Evolutionary conservation across 805 yeast species (phyloP).

Genomic region (Yarrowia bubula): DNA sequence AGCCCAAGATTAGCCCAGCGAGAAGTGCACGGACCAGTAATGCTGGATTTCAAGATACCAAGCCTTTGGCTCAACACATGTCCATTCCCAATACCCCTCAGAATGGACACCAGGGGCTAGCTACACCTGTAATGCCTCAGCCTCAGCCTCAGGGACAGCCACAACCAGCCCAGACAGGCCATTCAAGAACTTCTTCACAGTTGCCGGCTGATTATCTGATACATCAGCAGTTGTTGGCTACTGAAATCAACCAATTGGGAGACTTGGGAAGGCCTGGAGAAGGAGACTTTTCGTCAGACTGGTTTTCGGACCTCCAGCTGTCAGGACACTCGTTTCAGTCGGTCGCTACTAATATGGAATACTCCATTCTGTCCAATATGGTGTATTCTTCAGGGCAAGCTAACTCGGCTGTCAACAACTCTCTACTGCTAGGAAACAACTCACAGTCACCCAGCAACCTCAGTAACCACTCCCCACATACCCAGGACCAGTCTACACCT

Average conservation of each 20-base stretch:
- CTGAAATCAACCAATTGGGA: constrained; percentile 23
- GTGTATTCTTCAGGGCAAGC: constrained; percentile 28
- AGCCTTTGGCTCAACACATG: neutral
- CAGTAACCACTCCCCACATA: constrained; percentile 14
- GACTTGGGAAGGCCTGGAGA: constrained; percentile 13
- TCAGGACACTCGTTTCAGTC: constrained; percentile 36
- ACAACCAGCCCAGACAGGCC: neutral
- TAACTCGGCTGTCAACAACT: constrained; percentile 5
- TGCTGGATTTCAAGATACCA: neutral
- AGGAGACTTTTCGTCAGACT: constrained; percentile 14
- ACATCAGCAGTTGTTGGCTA: constrained; percentile 23
- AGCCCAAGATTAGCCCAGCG: neutral
- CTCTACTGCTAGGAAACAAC: constrained; percentile 12
- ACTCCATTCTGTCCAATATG: constrained; percentile 39
- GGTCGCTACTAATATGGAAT: constrained; percentile 41
- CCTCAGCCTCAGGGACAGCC: neutral
- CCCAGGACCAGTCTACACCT: constrained; percentile 16
- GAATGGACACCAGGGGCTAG: neutral
- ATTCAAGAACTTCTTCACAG: neutral
- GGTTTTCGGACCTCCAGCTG: constrained; percentile 24
- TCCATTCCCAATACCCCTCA: neutral
- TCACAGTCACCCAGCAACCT: neutral
- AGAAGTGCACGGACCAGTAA: neutral
- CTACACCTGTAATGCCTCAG: neutral
- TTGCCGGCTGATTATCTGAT: constrained; percentile 8